These are phyloP conservation scores for Pseudopithomyces chartarum DNA, from an alignment of 2,329 filamentous ascomycete genomes.

Conservation along the genomic window DNA sequence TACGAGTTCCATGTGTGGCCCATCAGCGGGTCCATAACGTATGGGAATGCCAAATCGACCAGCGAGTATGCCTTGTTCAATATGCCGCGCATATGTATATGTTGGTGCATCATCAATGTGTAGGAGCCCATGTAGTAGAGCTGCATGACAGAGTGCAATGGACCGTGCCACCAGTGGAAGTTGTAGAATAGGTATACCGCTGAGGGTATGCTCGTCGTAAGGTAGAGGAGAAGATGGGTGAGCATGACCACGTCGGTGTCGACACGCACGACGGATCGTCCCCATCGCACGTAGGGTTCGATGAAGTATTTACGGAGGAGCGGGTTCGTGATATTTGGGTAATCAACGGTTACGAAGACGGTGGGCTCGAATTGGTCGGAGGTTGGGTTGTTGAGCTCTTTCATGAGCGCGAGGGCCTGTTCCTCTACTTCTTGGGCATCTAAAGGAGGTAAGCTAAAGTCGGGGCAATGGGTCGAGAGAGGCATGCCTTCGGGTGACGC, in stretches of 20 bases:
- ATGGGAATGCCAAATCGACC: conserved; percentile 72
- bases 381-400: conserved; percentile 56
- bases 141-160: conserved; percentile 69
- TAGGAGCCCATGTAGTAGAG: conserved; percentile 73
- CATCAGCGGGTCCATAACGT: conserved; percentile 75
- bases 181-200: conserved; percentile 67
- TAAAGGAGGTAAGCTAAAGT: conserved; percentile 9
- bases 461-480: background rate
- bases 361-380: conserved; percentile 59
- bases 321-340: conserved; percentile 48
- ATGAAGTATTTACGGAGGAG: conserved; percentile 55
- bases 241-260: conserved; percentile 78
- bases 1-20: conserved; percentile 87
- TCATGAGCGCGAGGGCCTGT: conserved; percentile 51
- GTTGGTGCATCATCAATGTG: conserved; percentile 83
- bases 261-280: conserved; percentile 63
- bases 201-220: conserved; percentile 71
- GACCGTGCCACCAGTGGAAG: conserved; percentile 71
- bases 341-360: conserved; percentile 59
- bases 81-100: conserved; percentile 78
- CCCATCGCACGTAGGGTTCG: conserved; percentile 64
- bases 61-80: conserved; percentile 59
- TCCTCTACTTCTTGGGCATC: conserved; percentile 37
- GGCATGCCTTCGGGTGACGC: conserved; percentile 37
- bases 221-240: conserved; percentile 75